These are phyloP conservation scores for Nothophytophthora sp. DNA, from an alignment of 352 stramenopile species.

Conservation along the genomic window DNA sequence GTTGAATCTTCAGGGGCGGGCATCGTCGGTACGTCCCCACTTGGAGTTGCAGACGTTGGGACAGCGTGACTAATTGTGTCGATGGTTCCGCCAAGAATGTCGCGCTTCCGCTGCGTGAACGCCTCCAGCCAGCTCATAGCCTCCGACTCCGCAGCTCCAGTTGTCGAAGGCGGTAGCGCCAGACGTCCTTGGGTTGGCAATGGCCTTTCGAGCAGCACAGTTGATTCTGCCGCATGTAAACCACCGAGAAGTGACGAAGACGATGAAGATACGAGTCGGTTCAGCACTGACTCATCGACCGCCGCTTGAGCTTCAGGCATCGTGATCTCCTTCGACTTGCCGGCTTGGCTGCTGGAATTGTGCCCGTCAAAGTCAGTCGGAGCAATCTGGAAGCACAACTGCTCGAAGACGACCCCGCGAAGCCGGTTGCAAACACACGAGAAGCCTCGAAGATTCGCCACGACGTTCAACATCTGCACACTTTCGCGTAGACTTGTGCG, in stretches of 20 bases:
- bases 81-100: slow-evolving; percentile 51
- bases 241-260: slow-evolving; percentile 2
- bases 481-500: slow-evolving; percentile 61
- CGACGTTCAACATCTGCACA: slow-evolving; percentile 63
- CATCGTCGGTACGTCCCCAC: neutral
- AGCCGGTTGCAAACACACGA: slow-evolving; percentile 57
- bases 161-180: neutral
- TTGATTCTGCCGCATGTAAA: neutral
- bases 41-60: neutral
- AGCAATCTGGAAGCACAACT: slow-evolving; percentile 49
- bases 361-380: slow-evolving; percentile 14
- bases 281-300: slow-evolving; percentile 35
- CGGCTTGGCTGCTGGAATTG: neutral
- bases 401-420: slow-evolving; percentile 40
- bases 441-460: slow-evolving; percentile 61
- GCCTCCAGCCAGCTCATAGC: slow-evolving; percentile 63
- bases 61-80: slow-evolving; percentile 15
- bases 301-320: slow-evolving; percentile 26
- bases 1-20: neutral
- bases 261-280: slow-evolving; percentile 15
- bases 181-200: neutral
- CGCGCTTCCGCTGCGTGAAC: slow-evolving; percentile 65
- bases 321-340: slow-evolving; percentile 4
- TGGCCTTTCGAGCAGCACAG: slow-evolving; percentile 6
- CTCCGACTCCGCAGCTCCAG: slow-evolving; percentile 22